Percentiles rank a stretch among this genome's conserved stretches.
phyloP scores from a whole-genome alignment of 192 early-diverging fungal species.

The Entomortierella chlamydospora region DNA sequence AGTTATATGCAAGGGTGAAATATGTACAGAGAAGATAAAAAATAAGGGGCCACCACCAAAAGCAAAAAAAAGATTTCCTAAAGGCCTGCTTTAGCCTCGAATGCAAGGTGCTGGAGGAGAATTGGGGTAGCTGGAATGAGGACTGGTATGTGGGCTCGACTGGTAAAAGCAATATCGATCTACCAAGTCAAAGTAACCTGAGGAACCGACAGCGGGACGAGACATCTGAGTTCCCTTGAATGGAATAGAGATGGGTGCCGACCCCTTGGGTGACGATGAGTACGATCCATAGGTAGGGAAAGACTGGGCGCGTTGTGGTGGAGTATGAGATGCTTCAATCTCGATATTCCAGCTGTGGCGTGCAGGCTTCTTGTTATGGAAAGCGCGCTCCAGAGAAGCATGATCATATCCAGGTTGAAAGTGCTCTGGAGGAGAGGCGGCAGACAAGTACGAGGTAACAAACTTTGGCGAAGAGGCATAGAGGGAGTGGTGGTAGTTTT shows the following conservation, averaged over 20 bases:
- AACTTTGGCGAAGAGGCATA: slow-evolving; percentile 53
- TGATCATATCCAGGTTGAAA: slow-evolving; percentile 33
- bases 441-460: slow-evolving; percentile 15
- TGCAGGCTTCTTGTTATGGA: not conserved
- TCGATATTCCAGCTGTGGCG: slow-evolving; percentile 36
- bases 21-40: no score
- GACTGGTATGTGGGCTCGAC: slow-evolving; percentile 42
- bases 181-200: slow-evolving; percentile 63
- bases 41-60: no score
- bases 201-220: slow-evolving; percentile 55
- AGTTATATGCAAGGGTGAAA: no score
- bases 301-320: slow-evolving; percentile 21
- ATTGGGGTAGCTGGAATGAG: slow-evolving; percentile 47
- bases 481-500: slow-evolving; percentile 24
- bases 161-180: slow-evolving; percentile 67
- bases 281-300: slow-evolving; percentile 21
- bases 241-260: slow-evolving; percentile 55
- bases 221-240: not conserved
- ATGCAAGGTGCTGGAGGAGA: slow-evolving; percentile 50
- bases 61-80: no score
- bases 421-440: slow-evolving; percentile 44
- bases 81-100: slow-evolving; percentile 15
- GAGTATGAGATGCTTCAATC: not conserved
- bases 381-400: slow-evolving; percentile 3
- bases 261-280: slow-evolving; percentile 21